Evolutionary conservation across 495 filamentous ascomycete species (phyloP), one percentile per base, ranked within the genome.

Genomic region (Aspergillus olivimuriae): DNA sequence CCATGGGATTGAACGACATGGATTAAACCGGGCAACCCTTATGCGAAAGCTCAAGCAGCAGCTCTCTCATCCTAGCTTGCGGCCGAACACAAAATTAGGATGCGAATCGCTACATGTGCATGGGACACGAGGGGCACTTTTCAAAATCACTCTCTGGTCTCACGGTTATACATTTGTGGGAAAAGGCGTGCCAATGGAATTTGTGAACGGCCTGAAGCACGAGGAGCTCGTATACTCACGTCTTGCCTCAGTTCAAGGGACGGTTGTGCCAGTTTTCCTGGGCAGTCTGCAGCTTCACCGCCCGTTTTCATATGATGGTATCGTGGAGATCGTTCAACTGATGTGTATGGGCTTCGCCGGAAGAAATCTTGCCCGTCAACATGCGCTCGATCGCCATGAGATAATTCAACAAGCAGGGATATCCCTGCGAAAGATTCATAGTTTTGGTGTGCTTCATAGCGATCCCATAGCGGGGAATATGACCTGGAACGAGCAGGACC

Each of bases 121-220:
- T 33, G 63, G 71, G 15, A 44, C 67, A 17, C 37, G 59, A 16
- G 66, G 64, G 7, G 56, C 59, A 19, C 60, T 69, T 20, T 65
- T 70, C 28, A 69, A 69, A 48, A 47, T 73, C 28, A 61, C 62
- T 21, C 50, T 72, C n/a, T 60, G 55, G 31, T 63, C 47, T 11
- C 41, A 44, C 34, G 47, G 47, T 12, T 50, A 50, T 34, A 50
- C 69, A 26, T 41, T 73, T 12, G 61, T 63, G 11, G 71, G 64
- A 22, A 75, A 75, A 52, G 60, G 60, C 42, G 57, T 55, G 7
- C 31, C 39, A 11, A 37, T 15, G 31, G 34, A 53, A 26, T 58
- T 60, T 39, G 35, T 45, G 21, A 31, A 47, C 20, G 40, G 41
- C 28, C 51, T 66, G 8, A 11, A 43, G 15, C 43, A 54, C 26